phyloP scores from a whole-genome alignment of 2,329 filamentous ascomycete genomes.

The Fusarium hostae region DNA sequence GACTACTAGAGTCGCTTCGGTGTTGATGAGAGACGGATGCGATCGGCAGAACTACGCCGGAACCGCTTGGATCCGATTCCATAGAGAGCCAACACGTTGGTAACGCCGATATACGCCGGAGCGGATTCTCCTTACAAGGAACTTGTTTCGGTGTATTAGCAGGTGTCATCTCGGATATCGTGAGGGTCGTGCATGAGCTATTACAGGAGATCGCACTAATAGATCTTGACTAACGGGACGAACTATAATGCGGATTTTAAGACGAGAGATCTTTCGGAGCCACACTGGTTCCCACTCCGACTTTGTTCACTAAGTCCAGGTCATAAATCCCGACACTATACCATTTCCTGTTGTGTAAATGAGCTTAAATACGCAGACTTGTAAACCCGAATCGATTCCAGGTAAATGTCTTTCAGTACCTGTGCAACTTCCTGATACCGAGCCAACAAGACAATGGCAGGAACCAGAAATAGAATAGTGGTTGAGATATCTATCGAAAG shows the following conservation, averaged over 20 bases:
- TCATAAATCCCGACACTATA: fast-evolving
- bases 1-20: too few species aligned
- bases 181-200: background rate
- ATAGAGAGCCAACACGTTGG: background rate
- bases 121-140: background rate
- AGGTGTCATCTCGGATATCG: background rate
- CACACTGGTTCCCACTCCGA: background rate
- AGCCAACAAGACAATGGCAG: too few species aligned
- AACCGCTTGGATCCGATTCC: background rate
- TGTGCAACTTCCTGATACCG: too few species aligned
- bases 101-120: background rate
- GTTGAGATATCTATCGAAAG: too few species aligned
- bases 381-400: background rate
- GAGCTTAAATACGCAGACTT: fast-evolving
- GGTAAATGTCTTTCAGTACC: fast-evolving
- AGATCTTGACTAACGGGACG: background rate
- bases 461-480: too few species aligned
- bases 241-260: background rate
- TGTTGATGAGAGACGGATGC: background rate
- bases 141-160: background rate
- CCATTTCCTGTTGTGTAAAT: background rate
- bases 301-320: background rate
- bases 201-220: background rate
- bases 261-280: background rate
- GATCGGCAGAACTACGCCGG: background rate